These are phyloP conservation scores for Macrophomina tecta DNA, from an alignment of 2,329 filamentous ascomycete genomes.

Conservation along the genomic window DNA sequence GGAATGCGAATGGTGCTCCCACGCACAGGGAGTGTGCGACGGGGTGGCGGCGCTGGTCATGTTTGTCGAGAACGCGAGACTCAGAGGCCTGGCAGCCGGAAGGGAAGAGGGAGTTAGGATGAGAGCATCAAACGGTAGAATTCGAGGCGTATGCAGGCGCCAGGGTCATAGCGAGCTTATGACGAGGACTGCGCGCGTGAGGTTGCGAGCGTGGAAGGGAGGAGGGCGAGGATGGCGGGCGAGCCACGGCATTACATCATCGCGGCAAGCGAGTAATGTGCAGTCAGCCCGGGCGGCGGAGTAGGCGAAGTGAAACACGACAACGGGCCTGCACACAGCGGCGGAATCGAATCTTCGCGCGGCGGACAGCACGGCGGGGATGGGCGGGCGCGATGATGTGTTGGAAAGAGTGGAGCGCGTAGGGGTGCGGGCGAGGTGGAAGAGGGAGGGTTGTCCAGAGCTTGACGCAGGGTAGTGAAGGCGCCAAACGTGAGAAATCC, in stretches of 20 bases:
- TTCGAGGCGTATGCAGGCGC: conserved; percentile 10
- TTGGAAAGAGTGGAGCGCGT: conserved; percentile 23
- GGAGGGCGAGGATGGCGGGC: conserved; percentile 18
- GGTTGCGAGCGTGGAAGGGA: conserved; percentile 24
- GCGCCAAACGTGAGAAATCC: conserved; percentile 25
- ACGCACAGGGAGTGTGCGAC: conserved; percentile 26
- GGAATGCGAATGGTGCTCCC: conserved; percentile 27
- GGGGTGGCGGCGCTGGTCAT: conserved; percentile 27
- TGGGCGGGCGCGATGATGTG: conserved; percentile 15
- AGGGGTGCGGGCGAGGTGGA: conserved; percentile 9
- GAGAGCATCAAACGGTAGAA: conserved; percentile 20
- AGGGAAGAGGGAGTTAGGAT: not conserved
- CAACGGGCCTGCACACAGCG: conserved; percentile 10
- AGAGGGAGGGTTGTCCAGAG: conserved; percentile 12
- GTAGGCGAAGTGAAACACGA: conserved; percentile 21
- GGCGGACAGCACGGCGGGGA: conserved; percentile 7
- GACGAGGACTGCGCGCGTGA: conserved; percentile 18
- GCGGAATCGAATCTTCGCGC: conserved; percentile 18
- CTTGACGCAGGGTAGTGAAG: conserved; percentile 22
- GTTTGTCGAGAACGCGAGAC: conserved; percentile 12
- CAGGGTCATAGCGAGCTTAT: conserved; percentile 21
- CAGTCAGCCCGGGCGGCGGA: conserved; percentile 11
- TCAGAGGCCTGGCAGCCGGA: conserved; percentile 11
- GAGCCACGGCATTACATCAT: conserved; percentile 26
- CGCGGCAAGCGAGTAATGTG: conserved; percentile 20